Conservation (phyloP, 371 early-diverging fungal species). For the Sporodiniella umbellata region DNA sequence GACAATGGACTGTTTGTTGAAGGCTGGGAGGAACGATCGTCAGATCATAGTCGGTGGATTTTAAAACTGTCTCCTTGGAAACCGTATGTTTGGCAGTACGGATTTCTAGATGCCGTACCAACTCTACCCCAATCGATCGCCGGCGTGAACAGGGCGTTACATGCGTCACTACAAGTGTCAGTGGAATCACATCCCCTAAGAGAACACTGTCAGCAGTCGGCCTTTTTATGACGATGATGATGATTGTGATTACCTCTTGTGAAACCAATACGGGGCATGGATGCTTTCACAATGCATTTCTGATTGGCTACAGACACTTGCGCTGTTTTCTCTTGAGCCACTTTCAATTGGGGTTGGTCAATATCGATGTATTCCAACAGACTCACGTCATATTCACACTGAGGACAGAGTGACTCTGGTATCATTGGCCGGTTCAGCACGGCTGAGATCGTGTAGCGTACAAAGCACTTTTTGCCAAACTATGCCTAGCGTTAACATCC, state of each 20-base stretch:
- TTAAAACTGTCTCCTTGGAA: conserved; percentile 15
- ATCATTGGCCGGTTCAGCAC: conserved; percentile 40
- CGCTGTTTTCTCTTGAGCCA: conserved; percentile 27
- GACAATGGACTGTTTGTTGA: conserved; percentile 24
- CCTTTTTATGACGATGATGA: neutral
- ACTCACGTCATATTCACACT: conserved; percentile 34
- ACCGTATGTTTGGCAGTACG: conserved; percentile 20
- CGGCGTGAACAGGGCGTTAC: conserved; percentile 26
- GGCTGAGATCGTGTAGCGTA: conserved; percentile 38
- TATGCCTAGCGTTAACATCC: neutral
- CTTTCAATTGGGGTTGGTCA: conserved; percentile 15
- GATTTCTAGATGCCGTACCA: conserved; percentile 36
- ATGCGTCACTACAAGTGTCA: conserved; percentile 30
- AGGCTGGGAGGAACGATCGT: conserved; percentile 7
- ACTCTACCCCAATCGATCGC: conserved; percentile 27
- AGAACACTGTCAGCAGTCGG: neutral
- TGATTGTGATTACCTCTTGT: conserved; percentile 49
- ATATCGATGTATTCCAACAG: conserved; percentile 45
- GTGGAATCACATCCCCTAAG: conserved; percentile 41
- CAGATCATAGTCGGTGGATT: conserved; percentile 9
- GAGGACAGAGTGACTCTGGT: conserved; percentile 40
- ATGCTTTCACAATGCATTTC: conserved; percentile 28
- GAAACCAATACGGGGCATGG: conserved; percentile 42
- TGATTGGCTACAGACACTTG: conserved; percentile 22
- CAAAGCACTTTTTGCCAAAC: conserved; percentile 31